Percentiles rank a stretch among this genome's conserved stretches.
Evolutionary conservation across 768 basidiomycete genomes (phyloP).

Genomic region (Tulasnella sp.): DNA sequence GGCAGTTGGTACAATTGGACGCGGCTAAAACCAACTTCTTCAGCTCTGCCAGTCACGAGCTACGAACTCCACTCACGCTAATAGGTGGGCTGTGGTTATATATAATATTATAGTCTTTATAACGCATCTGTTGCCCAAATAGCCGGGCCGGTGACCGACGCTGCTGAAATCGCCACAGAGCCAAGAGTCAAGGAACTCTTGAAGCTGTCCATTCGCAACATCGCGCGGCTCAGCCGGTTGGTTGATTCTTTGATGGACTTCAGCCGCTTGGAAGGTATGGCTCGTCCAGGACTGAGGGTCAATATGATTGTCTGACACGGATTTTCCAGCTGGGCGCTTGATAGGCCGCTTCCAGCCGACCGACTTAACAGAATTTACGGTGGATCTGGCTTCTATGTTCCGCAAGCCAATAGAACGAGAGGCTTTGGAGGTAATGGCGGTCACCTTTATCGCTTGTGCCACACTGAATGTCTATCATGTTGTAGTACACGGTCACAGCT

Average conservation of each 20-base stretch:
- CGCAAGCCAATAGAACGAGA: constrained; percentile 28
- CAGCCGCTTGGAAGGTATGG: constrained; percentile 23
- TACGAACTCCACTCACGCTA: constrained; percentile 26
- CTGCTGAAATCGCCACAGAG: constrained; percentile 16
- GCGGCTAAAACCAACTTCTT: constrained; percentile 26
- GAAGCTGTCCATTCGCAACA: constrained; percentile 25
- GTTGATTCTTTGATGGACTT: constrained; percentile 35
- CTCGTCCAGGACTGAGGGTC: neutral
- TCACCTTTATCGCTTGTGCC: neutral
- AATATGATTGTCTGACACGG: neutral
- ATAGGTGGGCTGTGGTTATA: constrained; percentile 13
- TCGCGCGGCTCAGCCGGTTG: constrained; percentile 28
- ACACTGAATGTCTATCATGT: neutral
- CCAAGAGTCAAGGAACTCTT: constrained; percentile 21
- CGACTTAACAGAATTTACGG: constrained; percentile 26
- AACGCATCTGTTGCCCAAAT: neutral
- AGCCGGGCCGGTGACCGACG: constrained; percentile 23
- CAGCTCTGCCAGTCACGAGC: constrained; percentile 24
- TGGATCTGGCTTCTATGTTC: constrained; percentile 30
- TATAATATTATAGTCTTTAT: neutral
- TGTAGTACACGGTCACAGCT: constrained; percentile 25
- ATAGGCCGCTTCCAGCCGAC: constrained; percentile 27
- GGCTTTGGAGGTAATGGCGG: constrained; percentile 17
- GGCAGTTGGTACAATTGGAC: constrained; percentile 24
- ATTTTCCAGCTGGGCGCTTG: constrained; percentile 14